phyloP scores from a whole-genome alignment of 805 yeast species.

The Candida pseudoglaebosa region DNA sequence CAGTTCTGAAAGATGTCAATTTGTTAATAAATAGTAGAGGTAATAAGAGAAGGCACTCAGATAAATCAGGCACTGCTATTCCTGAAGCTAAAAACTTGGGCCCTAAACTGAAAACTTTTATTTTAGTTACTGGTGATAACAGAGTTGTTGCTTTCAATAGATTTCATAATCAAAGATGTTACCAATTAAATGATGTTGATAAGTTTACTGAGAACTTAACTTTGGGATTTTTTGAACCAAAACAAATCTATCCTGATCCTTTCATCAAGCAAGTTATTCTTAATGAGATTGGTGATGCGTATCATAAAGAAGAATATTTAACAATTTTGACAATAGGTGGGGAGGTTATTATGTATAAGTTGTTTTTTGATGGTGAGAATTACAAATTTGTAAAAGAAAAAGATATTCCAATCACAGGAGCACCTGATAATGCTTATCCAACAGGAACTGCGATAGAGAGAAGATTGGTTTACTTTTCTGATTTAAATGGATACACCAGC shows the following conservation, averaged over 20 bases:
- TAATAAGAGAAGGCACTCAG: conserved; percentile 25
- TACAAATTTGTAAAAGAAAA: conserved; percentile 41
- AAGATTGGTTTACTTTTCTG: conserved; percentile 54
- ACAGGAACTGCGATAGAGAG: conserved; percentile 68
- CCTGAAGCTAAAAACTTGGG: conserved; percentile 11
- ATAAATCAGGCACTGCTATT: conserved; percentile 1
- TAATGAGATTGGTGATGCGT: conserved; percentile 60
- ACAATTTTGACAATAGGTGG: conserved; percentile 78
- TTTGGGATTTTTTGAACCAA: conserved; percentile 47
- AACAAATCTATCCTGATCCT: conserved; percentile 63
- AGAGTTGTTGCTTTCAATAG: conserved; percentile 62
- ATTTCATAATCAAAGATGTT: conserved; percentile 50
- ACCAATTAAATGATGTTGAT: conserved; percentile 47
- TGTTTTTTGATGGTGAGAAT: conserved; percentile 45
- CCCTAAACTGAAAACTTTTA: conserved; percentile 43
- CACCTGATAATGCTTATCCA: conserved; percentile 73
- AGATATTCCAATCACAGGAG: conserved; percentile 59
- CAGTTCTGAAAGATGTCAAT: conserved; percentile 27
- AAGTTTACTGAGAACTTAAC: conserved; percentile 42
- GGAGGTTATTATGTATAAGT: conserved; percentile 65
- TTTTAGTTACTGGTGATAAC: conserved; percentile 74
- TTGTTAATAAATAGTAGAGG: conserved; percentile 22
- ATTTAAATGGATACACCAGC: conserved; percentile 54
- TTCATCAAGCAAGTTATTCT: conserved; percentile 64
- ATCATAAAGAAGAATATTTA: conserved; percentile 55